Evolutionary conservation across 108 stramenopile genomes (phyloP), one percentile per base, ranked within the genome.

Genomic region (Nitzschia inconspicua): DNA sequence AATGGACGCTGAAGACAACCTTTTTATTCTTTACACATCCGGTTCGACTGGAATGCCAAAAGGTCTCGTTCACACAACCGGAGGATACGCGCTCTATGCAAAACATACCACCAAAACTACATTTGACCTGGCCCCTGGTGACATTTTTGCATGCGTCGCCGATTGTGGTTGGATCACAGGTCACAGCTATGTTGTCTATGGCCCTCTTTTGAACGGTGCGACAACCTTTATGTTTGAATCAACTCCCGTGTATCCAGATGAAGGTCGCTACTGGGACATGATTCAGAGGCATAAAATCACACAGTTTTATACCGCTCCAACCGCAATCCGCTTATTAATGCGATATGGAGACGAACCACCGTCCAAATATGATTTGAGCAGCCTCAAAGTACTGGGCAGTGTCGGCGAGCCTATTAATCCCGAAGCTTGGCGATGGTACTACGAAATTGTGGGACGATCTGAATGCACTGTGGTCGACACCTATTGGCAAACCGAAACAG

Each of bases 381-480:
- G 67, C 42, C 76, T 99, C 49, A 79, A 88, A 50, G 73, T 97
- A 29, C 72, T 99, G 5, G 98, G 98, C 14, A 82, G 91, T 47
- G 98, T 99, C 19, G 98, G 98, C 0, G 98, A 99, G 66, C 98
- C 98, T 7, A 99, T 99, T 81, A 99, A 99, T 62, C 98, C 98
- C 5, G 97, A 96, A 70, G 98, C 98, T 22, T 99, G 97, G 96
- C 64, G 88, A 34, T 99, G 98, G 53, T 99, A 98, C 68, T 94
- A 88, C 70, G 86, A 97, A 55, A 80, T 87, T 40, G 93, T 97
- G 60, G 98, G 96, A 26, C 76, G 85, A 30, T 60, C 65, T 32
- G 60, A 76, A 22, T 98, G 97, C 60, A 79, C 95, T 40, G 84
- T 98, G 14, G 96, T 96, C 7, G 98, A 99, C 71, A 99, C 98